phyloP scores from a whole-genome alignment of 2,329 filamentous ascomycete genomes.

The Arthrinium phaeospermum region DNA sequence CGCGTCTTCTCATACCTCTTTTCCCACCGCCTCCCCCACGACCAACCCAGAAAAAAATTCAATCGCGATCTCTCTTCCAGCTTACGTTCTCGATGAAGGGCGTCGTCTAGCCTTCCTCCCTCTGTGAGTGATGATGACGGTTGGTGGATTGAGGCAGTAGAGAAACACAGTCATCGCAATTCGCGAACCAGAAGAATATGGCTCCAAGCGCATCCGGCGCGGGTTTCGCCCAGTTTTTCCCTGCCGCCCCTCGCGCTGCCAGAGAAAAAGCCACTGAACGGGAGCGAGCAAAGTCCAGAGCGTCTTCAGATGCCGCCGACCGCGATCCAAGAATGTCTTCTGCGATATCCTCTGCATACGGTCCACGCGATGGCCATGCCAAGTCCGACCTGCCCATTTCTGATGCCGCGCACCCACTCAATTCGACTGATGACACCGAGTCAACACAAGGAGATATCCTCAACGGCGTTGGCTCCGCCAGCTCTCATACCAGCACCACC shows the following conservation, averaged over 20 bases:
- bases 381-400: slow-evolving; percentile 42
- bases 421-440: slow-evolving; percentile 60
- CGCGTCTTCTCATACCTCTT: slow-evolving; percentile 34
- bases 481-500: slow-evolving; percentile 71
- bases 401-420: slow-evolving; percentile 44
- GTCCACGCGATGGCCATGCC: slow-evolving; percentile 38
- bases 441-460: slow-evolving; percentile 68
- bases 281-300: slow-evolving; percentile 62
- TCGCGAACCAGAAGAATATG: slow-evolving; percentile 63
- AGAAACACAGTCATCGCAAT: slow-evolving; percentile 54
- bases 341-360: slow-evolving; percentile 19
- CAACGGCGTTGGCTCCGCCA: slow-evolving; percentile 74
- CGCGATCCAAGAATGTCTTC: slow-evolving; percentile 35
- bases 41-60: slow-evolving; percentile 25
- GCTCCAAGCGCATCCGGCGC: slow-evolving; percentile 74
- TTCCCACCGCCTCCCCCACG: slow-evolving; percentile 25
- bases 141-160: slow-evolving; percentile 55
- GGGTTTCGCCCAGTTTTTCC: slow-evolving; percentile 87
- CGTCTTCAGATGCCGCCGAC: slow-evolving; percentile 35
- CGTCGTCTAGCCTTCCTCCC: slow-evolving; percentile 39
- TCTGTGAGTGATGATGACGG: slow-evolving; percentile 57
- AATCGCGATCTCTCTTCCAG: slow-evolving; percentile 28
- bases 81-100: slow-evolving; percentile 43
- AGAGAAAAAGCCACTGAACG: slow-evolving; percentile 65
- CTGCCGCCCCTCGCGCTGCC: slow-evolving; percentile 73